A percentile compares a stretch with the other conserved stretches of the same genome.
Evolutionary conservation across 192 early-diverging fungal genomes (phyloP).

Genomic region (Coemansia erecta): DNA sequence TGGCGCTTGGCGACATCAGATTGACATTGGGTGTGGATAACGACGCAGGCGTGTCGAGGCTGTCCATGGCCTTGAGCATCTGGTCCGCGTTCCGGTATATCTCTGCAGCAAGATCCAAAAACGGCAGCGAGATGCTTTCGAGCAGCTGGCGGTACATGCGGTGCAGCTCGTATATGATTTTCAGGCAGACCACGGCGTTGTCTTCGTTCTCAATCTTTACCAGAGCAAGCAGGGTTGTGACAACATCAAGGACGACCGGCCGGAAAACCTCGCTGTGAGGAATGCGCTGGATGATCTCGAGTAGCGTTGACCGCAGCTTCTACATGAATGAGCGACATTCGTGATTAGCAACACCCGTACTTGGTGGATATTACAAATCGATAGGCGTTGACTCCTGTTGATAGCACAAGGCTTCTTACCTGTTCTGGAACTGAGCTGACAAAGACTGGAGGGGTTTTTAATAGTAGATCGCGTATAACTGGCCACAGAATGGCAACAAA

Average conservation of each 20-base stretch:
- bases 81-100: conserved; percentile 78
- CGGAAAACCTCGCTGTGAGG: conserved; percentile 84
- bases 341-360: too few relatives aligned
- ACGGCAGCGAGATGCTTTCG: conserved; percentile 85
- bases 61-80: conserved; percentile 85
- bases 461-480: conserved; percentile 73
- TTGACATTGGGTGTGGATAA: conserved; percentile 50
- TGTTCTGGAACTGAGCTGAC: conserved; percentile 73
- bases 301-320: conserved; percentile 84
- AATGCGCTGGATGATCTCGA: conserved; percentile 92
- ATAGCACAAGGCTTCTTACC: conserved; percentile 18
- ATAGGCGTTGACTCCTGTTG: background rate
- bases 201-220: conserved; percentile 94
- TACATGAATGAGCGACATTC: conserved; percentile 16
- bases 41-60: conserved; percentile 58
- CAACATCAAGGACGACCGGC: conserved; percentile 72
- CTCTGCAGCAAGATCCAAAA: conserved; percentile 87
- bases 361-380: background rate
- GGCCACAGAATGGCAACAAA: conserved; percentile 80
- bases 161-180: conserved; percentile 95
- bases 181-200: conserved; percentile 89
- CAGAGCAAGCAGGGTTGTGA: conserved; percentile 71
- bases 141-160: conserved; percentile 77
- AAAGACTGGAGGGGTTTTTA: conserved; percentile 71
- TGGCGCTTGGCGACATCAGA: conserved; percentile 66